These are phyloP conservation scores for Neurospora sp. DNA, from an alignment of 495 filamentous ascomycete genomes.

Conservation along the genomic window DNA sequence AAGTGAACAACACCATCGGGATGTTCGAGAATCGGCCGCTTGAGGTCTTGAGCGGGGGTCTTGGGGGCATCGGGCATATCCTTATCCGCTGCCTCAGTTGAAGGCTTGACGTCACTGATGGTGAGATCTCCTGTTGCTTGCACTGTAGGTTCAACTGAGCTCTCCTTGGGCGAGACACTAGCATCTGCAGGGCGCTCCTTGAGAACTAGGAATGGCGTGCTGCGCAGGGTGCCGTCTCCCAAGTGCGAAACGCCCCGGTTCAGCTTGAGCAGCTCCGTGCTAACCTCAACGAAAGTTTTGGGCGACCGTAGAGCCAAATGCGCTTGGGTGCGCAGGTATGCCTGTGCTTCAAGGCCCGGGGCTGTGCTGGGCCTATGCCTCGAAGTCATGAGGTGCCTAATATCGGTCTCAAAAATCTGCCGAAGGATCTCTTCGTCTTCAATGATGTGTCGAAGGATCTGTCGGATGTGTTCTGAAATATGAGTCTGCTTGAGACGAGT, in stretches of 20 bases:
- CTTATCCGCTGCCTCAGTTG: constrained; percentile 41
- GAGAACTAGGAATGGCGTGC: constrained; percentile 21
- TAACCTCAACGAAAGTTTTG: constrained; percentile 81
- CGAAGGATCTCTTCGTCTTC: constrained; percentile 88
- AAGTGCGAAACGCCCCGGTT: constrained; percentile 41
- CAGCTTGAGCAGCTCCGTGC: constrained; percentile 74
- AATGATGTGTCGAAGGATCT: constrained; percentile 83
- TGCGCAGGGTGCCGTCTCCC: constrained; percentile 40
- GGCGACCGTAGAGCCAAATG: constrained; percentile 78
- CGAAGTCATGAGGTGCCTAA: constrained; percentile 52
- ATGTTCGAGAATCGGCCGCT: constrained; percentile 79
- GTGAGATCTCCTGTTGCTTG: constrained; percentile 46
- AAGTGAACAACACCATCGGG: constrained; percentile 96
- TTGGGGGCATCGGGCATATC: constrained; percentile 52
- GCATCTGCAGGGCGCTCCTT: constrained; percentile 24
- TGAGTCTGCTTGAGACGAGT: constrained; percentile 60
- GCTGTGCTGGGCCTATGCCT: neutral
- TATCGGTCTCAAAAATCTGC: constrained; percentile 88
- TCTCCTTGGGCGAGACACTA: constrained; percentile 25
- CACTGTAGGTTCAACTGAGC: constrained; percentile 30
- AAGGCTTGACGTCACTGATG: constrained; percentile 43
- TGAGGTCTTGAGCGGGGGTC: constrained; percentile 48
- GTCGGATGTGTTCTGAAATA: constrained; percentile 53
- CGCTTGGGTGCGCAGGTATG: constrained; percentile 67
- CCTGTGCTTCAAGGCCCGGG: constrained; percentile 30